Evolutionary conservation across 108 stramenopile genomes (phyloP).

Genomic region (Skeletonema potamos): DNA sequence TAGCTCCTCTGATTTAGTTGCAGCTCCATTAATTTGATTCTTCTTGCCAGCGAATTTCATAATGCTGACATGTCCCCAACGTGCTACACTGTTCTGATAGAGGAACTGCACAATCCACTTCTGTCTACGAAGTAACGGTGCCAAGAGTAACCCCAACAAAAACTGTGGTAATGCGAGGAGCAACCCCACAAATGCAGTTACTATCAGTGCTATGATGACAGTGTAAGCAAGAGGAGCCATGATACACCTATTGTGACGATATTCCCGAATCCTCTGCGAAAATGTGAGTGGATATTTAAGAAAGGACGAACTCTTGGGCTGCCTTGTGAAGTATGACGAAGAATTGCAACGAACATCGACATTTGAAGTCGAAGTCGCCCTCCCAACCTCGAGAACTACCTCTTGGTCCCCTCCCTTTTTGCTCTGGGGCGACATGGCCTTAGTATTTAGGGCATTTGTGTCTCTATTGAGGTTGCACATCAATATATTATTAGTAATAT

Average conservation of each 20-base stretch:
- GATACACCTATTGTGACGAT: constrained; percentile 69
- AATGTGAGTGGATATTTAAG: constrained; percentile 7
- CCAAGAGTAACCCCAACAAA: constrained; percentile 60
- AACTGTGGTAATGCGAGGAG: constrained; percentile 60
- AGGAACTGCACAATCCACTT: constrained; percentile 78
- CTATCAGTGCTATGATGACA: constrained; percentile 46
- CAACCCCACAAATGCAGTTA: constrained; percentile 49
- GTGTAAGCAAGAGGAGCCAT: constrained; percentile 65
- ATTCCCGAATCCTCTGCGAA: constrained; percentile 48
- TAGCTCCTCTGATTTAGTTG: neutral
- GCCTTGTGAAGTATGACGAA: constrained; percentile 9
- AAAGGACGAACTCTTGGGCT: neutral
- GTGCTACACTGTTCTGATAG: constrained; percentile 60
- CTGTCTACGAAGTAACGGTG: constrained; percentile 51
- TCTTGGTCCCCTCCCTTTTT: neutral
- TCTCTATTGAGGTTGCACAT: neutral
- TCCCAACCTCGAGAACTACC: neutral
- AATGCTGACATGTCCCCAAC: constrained; percentile 70
- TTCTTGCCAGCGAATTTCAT: constrained; percentile 21
- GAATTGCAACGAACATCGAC: neutral
- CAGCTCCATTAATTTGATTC: neutral
- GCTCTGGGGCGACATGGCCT: constrained; percentile 1
- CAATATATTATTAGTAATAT: neutral
- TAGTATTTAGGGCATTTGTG: neutral
- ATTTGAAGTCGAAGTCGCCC: neutral